phyloP scores from a whole-genome alignment of 2,329 filamentous ascomycete genomes.

The Fusarium globosum region DNA sequence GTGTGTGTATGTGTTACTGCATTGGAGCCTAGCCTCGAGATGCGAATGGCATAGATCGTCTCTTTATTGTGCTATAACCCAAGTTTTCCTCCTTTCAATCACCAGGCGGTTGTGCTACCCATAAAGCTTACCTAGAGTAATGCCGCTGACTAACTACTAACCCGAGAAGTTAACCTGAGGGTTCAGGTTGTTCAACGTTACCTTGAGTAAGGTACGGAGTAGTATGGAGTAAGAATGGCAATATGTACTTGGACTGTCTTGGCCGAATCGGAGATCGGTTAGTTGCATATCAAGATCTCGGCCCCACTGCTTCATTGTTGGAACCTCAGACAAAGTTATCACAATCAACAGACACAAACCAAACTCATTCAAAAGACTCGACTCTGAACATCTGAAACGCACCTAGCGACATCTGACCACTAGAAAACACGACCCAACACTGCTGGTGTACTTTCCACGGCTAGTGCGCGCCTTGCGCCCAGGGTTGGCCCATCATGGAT shows the following conservation, averaged over 20 bases:
- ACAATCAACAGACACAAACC: neutral
- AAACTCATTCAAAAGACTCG: neutral
- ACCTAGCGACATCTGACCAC: neutral
- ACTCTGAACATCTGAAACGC: neutral
- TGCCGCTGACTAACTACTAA: neutral
- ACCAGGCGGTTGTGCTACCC: neutral
- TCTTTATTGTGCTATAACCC: neutral
- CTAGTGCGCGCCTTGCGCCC: neutral
- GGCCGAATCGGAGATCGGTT: constrained; percentile 27
- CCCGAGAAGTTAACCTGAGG: neutral
- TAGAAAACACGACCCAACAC: neutral
- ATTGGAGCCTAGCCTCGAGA: neutral
- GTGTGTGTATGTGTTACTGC: neutral
- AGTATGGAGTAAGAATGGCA: neutral
- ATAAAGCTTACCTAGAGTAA: neutral
- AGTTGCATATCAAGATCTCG: constrained; percentile 40
- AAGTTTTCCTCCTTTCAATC: neutral
- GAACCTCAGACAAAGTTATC: neutral
- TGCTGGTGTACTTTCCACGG: neutral
- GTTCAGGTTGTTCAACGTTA: neutral
- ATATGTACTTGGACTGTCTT: neutral
- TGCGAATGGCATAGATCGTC: neutral
- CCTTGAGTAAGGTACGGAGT: too few species aligned
- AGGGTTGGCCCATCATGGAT: constrained; percentile 50
- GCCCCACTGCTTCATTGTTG: constrained; percentile 19